A percentile compares a stretch with the other conserved stretches of the same genome.
phyloP scores from a whole-genome alignment of 345 rosid genomes.

The Eucalyptus paniculata region DNA sequence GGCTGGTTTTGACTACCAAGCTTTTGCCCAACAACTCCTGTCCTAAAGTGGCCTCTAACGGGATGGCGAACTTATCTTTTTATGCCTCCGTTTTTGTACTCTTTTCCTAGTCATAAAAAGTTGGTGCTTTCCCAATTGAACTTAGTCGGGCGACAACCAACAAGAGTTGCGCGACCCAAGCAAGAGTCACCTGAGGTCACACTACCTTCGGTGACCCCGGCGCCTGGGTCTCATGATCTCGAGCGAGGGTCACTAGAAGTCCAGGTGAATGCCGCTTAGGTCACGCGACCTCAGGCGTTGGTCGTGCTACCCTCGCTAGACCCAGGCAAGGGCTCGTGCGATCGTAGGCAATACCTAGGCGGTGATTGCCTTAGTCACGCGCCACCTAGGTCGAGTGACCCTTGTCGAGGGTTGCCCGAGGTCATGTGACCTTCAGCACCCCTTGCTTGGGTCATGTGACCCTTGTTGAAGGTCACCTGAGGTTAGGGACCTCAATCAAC shows the following conservation, averaged over 20 bases:
- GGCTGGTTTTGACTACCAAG: no score
- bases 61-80: no score
- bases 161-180: rapidly evolving
- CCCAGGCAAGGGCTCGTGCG: rapidly evolving
- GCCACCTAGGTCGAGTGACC: rapidly evolving
- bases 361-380: rapidly evolving
- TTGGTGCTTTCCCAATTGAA: neutral
- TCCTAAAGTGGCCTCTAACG: no score
- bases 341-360: rapidly evolving
- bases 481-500: no score
- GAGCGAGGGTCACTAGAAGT: no score
- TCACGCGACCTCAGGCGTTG: rapidly evolving
- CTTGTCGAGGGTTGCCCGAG: no score
- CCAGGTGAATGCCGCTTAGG: rapidly evolving
- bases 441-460: rapidly evolving
- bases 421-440: rapidly evolving
- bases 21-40: no score
- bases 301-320: rapidly evolving
- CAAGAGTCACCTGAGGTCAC: rapidly evolving
- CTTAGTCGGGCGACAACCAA: rapidly evolving
- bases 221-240: rapidly evolving
- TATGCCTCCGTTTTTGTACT: no score
- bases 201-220: rapidly evolving
- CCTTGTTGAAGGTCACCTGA: rapidly evolving
- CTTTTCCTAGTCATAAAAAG: neutral